These are phyloP conservation scores for Leptodermis oblonga DNA, from an alignment of 257 asterid species.

Conservation along the genomic window DNA sequence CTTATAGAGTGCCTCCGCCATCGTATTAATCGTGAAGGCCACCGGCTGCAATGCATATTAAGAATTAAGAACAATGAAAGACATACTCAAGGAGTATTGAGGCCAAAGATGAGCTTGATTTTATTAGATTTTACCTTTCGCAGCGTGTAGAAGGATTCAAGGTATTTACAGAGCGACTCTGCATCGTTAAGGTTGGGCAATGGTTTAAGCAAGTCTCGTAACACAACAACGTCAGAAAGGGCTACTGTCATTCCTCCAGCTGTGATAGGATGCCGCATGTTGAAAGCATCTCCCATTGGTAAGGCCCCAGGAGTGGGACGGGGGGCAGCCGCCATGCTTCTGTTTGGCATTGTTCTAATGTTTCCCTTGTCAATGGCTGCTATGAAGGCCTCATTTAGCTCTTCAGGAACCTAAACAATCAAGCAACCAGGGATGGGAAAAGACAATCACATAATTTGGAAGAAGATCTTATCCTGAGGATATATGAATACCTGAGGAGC, in stretches of 20 bases:
- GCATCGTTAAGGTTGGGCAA: slow-evolving; percentile 37
- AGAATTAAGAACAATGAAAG: slow-evolving; percentile 4
- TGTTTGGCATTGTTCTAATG: slow-evolving; percentile 47
- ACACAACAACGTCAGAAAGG: slow-evolving; percentile 44
- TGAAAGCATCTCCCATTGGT: too few relatives aligned
- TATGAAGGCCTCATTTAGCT: slow-evolving; percentile 31
- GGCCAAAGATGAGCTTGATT: background rate
- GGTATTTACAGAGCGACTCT: slow-evolving; percentile 34
- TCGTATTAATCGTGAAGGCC: slow-evolving; percentile 46
- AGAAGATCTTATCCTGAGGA: too few relatives aligned
- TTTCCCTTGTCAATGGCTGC: slow-evolving; percentile 41
- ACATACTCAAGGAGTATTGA: background rate
- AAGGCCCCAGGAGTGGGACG: slow-evolving; percentile 47
- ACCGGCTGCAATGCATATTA: slow-evolving; percentile 42
- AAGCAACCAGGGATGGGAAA: too few relatives aligned
- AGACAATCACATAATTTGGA: too few relatives aligned
- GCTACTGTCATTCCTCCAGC: slow-evolving; percentile 64
- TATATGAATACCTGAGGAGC: too few relatives aligned
- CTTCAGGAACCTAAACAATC: too few relatives aligned
- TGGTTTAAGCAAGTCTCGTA: slow-evolving; percentile 41
- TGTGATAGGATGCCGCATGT: slow-evolving; percentile 60
- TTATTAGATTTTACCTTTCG: slow-evolving; percentile 33
- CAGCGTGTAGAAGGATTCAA: slow-evolving; percentile 45
- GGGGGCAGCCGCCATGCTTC: slow-evolving; percentile 55
- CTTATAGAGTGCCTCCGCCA: slow-evolving; percentile 46